Percentiles rank a stretch among this genome's conserved stretches.
Conservation (phyloP, 768 basidiomycete species). For the Pisolithus albus region DNA sequence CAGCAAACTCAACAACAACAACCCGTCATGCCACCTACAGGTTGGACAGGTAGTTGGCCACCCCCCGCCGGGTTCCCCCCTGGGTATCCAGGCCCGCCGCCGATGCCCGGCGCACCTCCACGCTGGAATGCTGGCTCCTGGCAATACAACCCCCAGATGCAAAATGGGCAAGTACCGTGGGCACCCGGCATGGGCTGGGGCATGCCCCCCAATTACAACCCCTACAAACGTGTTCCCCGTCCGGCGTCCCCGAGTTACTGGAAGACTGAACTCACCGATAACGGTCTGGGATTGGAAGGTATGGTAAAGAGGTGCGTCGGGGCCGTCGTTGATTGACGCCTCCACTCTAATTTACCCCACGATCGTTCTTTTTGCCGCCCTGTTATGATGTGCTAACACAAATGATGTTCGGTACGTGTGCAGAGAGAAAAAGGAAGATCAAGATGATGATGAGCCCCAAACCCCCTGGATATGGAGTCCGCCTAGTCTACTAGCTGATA, state of each 20-base stretch:
- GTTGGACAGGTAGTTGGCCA: slow-evolving; percentile 35
- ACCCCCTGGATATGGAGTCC: slow-evolving; percentile 79
- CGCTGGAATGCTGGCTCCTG: slow-evolving; percentile 49
- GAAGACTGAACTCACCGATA: slow-evolving; percentile 48
- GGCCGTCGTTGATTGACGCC: background rate
- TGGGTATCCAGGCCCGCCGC: slow-evolving; percentile 43
- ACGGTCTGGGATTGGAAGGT: slow-evolving; percentile 57
- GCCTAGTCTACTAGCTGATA: slow-evolving; percentile 30
- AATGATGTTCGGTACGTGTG: background rate
- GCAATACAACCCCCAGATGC: slow-evolving; percentile 41
- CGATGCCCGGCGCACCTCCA: slow-evolving; percentile 43
- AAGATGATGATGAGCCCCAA: slow-evolving; percentile 32
- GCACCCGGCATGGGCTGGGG: slow-evolving; percentile 26
- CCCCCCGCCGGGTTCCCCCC: slow-evolving; percentile 27
- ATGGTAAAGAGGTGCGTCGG: slow-evolving; percentile 54
- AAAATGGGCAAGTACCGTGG: slow-evolving; percentile 24
- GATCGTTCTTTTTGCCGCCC: background rate
- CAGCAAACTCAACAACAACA: slow-evolving; percentile 4
- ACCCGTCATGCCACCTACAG: slow-evolving; percentile 12
- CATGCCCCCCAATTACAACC: slow-evolving; percentile 38
- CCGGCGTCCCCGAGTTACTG: slow-evolving; percentile 63
- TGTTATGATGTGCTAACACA: slow-evolving; percentile 3
- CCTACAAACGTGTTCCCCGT: slow-evolving; percentile 58
- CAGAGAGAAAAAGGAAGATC: slow-evolving; percentile 27
- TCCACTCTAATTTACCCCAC: background rate